Base-by-base conservation (phyloP, 1,139 yeast genomes). In the Yamadazyma friedrichii region DNA sequence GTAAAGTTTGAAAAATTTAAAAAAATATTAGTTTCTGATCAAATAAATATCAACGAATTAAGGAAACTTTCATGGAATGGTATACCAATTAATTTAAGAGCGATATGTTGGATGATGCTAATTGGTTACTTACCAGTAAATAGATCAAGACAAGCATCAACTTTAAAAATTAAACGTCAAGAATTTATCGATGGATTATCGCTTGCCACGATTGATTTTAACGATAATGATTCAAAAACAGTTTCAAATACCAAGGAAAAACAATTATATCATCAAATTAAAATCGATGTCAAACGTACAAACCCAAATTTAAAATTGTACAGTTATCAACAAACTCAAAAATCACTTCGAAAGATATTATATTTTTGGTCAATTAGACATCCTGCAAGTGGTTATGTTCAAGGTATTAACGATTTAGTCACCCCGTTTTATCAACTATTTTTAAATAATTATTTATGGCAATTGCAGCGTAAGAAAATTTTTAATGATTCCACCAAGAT, bases 331-430 rank as follows among this genome's bases (percentile, higher is more conserved):
- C 70, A 83, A 3, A 88, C 94, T 0, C 98, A 93, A 55, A 66
- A 81, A 43, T 76, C 95, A 11, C 68, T 93, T 46, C 88, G 93
- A 49, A 81, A 86, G 49, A 82, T 94, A 13, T 65, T 93, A 39
- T 94, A 88, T 55, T 69, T 93, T 27, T 93, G 99, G 99, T 96
- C 98, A 0, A 83, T 93, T 15, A 77, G 98, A 47, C 98, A 94
- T 58, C 98, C 99, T 1, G 97, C 98, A 3, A 83, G 94, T 57
- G 99, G 99, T 3, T 93, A 93, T 61, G 99, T 93, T n/a, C 99
- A 93, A 64, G 99, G 99, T 22, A 94, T 93, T 43, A 93, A 93
- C 59, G 99, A 93, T 62, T 72, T 93, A 42, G 89, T 84, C 13
- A 93, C 98, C 0, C 98, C 99, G 1, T 89, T 94, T 59, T 91